These are phyloP conservation scores for Heritiera littoralis DNA, from an alignment of 345 rosid species.

Conservation along the genomic window DNA sequence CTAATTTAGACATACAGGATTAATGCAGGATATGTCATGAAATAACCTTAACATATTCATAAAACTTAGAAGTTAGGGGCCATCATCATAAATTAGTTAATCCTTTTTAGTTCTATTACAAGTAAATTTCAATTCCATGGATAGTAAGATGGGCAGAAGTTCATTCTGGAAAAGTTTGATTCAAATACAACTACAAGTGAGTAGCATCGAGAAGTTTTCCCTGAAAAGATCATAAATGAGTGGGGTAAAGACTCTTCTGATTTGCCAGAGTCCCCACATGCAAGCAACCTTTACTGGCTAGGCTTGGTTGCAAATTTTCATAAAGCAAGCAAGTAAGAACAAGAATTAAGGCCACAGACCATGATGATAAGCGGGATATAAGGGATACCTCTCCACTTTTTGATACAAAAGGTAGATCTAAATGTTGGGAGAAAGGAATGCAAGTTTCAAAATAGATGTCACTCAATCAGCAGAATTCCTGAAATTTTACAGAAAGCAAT, in stretches of 20 bases:
- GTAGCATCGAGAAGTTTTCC: neutral
- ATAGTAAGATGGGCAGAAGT: neutral
- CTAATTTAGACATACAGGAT: no score
- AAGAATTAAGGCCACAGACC: neutral
- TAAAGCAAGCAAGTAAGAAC: conserved; percentile 8
- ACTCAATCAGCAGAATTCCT: neutral
- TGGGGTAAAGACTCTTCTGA: neutral
- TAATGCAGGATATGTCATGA: neutral
- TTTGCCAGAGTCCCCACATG: neutral
- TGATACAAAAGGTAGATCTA: conserved; percentile 20
- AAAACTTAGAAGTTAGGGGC: neutral
- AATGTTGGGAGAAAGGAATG: conserved; percentile 22
- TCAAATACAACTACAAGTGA: neutral
- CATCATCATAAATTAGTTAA: neutral
- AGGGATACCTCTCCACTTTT: conserved; percentile 30
- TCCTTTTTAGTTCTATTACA: neutral
- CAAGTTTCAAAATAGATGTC: conserved; percentile 14
- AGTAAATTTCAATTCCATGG: neutral
- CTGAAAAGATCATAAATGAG: no score
- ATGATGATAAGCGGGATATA: conserved; percentile 25
- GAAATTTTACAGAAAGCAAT: neutral
- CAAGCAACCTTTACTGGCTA: neutral
- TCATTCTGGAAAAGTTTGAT: neutral
- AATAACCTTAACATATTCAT: neutral
- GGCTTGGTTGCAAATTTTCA: conserved; percentile 8